phyloP scores from a whole-genome alignment of 371 early-diverging fungal genomes.

The Blakeslea trispora region DNA sequence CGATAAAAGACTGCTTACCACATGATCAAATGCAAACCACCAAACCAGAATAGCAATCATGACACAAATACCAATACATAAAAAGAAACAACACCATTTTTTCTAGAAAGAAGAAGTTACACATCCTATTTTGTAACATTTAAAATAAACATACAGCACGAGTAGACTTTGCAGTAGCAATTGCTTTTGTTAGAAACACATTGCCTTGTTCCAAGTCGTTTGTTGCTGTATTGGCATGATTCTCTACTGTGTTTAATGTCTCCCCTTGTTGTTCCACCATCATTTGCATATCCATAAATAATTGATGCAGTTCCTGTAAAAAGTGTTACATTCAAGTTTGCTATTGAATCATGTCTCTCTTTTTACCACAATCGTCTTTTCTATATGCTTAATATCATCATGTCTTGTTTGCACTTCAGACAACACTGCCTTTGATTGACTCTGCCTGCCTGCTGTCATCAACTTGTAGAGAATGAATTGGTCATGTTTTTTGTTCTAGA shows the following conservation, averaged over 20 bases:
- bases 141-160: conserved; percentile 42
- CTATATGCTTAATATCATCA: conserved; percentile 80
- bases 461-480: conserved; percentile 2
- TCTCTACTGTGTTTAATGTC: conserved; percentile 67
- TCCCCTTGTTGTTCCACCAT: conserved; percentile 78
- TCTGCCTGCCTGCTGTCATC: conserved; percentile 65
- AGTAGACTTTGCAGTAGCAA: conserved; percentile 63
- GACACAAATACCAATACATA: conserved; percentile 43
- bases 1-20: conserved; percentile 10
- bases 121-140: too few relatives aligned
- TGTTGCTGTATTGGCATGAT: conserved; percentile 60
- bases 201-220: conserved; percentile 66
- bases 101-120: conserved; percentile 21
- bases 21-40: conserved; percentile 38
- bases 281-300: conserved; percentile 85
- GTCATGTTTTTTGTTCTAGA: neutral
- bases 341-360: too few relatives aligned
- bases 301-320: conserved; percentile 84
- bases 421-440: conserved; percentile 75
- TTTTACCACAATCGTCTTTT: conserved; percentile 70
- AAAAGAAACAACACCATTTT: conserved; percentile 57
- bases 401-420: conserved; percentile 80
- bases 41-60: conserved; percentile 46
- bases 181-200: conserved; percentile 64
- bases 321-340: too few relatives aligned